Evolutionary conservation across 495 filamentous ascomycete genomes (phyloP).

Genomic region (Bryoglossum gracile): DNA sequence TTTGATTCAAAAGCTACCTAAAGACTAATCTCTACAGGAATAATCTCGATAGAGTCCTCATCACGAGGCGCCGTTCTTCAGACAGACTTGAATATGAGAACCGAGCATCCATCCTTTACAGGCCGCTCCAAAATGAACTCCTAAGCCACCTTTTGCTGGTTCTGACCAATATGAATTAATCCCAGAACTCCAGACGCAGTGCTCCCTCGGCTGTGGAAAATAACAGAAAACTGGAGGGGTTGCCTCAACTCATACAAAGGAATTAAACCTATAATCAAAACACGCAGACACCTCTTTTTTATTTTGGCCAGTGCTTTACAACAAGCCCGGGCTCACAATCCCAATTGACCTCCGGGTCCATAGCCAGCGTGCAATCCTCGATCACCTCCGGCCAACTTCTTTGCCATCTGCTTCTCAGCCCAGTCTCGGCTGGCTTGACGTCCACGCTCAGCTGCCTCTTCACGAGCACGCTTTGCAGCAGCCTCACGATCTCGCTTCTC

Average conservation of each 20-base stretch:
- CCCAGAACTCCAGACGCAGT: conserved; percentile 1
- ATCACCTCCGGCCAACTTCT: conserved; percentile 26
- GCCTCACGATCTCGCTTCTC: conserved; percentile 50
- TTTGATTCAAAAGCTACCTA: too few relatives aligned
- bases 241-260: neutral
- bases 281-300: neutral
- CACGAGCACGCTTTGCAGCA: conserved; percentile 48
- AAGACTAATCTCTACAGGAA: too few relatives aligned
- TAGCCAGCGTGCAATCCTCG: conserved; percentile 18
- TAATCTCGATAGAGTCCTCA: too few relatives aligned
- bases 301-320: neutral
- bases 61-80: too few relatives aligned
- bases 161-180: neutral
- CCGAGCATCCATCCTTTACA: too few relatives aligned
- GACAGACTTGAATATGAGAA: too few relatives aligned
- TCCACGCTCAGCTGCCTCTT: conserved; percentile 59
- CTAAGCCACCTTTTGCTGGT: too few relatives aligned
- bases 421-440: conserved; percentile 57
- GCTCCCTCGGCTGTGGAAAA: neutral
- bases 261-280: too few relatives aligned
- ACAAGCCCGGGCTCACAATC: conserved; percentile 3
- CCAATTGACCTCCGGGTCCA: conserved; percentile 21
- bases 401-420: conserved; percentile 57
- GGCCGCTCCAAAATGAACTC: too few relatives aligned
- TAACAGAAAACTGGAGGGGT: neutral